Conservation (phyloP, 768 basidiomycete genomes). For the Mycena rosella region DNA sequence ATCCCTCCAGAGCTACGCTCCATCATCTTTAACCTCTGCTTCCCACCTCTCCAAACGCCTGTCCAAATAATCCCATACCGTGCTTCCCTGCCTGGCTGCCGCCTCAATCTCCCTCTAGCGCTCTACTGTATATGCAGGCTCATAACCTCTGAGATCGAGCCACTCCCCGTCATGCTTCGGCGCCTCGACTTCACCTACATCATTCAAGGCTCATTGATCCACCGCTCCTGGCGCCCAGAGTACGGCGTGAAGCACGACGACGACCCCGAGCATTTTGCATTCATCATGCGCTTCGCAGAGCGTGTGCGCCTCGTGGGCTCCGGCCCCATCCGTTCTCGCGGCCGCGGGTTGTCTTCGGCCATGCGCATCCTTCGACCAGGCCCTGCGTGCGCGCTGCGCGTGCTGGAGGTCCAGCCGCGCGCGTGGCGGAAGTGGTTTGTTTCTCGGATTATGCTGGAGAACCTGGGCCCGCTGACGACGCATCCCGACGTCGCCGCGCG, state of each 20-base stretch:
- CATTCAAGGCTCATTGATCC: background rate
- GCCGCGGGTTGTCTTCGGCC: background rate
- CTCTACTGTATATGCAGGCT: conserved; percentile 22
- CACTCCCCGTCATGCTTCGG: conserved; percentile 9
- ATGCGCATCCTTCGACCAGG: background rate
- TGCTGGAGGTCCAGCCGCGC: conserved; percentile 27
- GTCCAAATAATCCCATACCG: conserved; percentile 19
- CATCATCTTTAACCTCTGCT: conserved; percentile 5
- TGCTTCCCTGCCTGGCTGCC: conserved; percentile 1
- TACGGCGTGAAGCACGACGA: conserved; percentile 10
- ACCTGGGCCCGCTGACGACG: background rate
- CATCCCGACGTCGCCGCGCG: conserved; percentile 24
- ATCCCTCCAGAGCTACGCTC: background rate
- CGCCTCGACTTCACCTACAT: conserved; percentile 25
- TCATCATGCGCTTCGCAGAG: conserved; percentile 24
- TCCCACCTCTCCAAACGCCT: background rate
- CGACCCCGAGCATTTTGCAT: conserved; percentile 6
- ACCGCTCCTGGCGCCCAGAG: background rate
- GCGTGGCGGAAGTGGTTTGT: background rate
- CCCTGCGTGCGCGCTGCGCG: conserved; percentile 11
- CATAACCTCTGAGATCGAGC: conserved; percentile 16
- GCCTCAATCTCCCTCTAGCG: conserved; percentile 21
- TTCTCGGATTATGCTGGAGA: background rate
- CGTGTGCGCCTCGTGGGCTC: conserved; percentile 24
- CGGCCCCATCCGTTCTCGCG: background rate